These are phyloP conservation scores for Ambrosiella xylebori DNA, from an alignment of 2,329 filamentous ascomycete genomes.

Conservation along the genomic window DNA sequence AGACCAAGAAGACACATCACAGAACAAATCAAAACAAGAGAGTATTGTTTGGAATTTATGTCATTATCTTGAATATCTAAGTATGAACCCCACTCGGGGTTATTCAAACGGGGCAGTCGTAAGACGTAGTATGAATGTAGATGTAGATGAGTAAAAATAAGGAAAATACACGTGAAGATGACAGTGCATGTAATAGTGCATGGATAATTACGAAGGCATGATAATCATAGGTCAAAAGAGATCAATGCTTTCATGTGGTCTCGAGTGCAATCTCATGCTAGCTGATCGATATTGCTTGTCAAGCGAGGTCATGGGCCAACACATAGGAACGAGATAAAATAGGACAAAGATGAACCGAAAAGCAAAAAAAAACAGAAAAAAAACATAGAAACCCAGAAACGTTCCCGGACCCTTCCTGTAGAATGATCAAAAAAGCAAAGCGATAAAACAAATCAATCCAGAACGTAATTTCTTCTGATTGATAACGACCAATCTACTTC, in stretches of 20 bases:
- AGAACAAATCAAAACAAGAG: no score
- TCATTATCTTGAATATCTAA: background rate
- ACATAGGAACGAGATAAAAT: conserved; percentile 7
- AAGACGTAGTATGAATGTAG: background rate
- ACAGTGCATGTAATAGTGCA: background rate
- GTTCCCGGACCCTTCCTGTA: conserved; percentile 4
- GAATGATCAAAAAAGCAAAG: conserved; percentile 7
- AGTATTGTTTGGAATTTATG: no score
- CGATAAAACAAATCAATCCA: conserved; percentile 17
- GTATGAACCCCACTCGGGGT: background rate
- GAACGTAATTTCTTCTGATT: background rate
- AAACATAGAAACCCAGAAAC: conserved; percentile 13
- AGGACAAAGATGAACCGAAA: conserved; percentile 10
- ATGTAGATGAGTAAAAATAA: background rate
- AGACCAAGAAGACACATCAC: no score
- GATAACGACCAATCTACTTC: background rate
- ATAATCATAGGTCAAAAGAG: background rate
- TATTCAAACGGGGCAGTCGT: background rate
- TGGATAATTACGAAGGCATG: background rate
- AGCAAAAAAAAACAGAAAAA: conserved; percentile 16
- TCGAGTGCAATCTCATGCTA: no score
- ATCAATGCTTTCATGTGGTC: no score
- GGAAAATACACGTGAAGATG: background rate
- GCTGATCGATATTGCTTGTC: background rate
- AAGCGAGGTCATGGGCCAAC: background rate